Base-by-base conservation (phyloP, 1,284 basidiomycete genomes). In the Amylostereum areolatum region DNA sequence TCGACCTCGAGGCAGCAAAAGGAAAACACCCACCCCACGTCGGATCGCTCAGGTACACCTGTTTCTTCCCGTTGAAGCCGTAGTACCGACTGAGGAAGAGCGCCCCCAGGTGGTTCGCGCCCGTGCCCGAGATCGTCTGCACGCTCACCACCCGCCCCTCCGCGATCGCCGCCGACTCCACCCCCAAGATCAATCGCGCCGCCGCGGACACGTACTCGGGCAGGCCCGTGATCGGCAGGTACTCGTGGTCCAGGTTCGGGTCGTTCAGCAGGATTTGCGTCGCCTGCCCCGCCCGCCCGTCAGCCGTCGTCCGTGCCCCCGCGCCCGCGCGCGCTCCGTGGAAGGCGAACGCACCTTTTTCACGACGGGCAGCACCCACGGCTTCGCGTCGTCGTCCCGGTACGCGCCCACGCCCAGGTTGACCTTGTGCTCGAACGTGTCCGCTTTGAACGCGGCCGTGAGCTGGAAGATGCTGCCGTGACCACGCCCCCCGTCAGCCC, bases 91-190 rank as follows among this genome's bases (percentile, higher is more conserved):
- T 82, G 52, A 99, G 72, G 75, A 99, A 98, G 43, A 92, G 71
- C 1, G 85, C 93, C 30, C 87, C 97, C 30, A 97, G 75, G 66
- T 97, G 92, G 68, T 97, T 91, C 45, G 94, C 96, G 51, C 97
- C 96, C 1, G 96, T 98, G 33, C 95, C 90, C 12, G 94, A 97
- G 59, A 97, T 89, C 10, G 94, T 95, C 70, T 97, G 94, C 37
- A 90, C 85, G 59, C 85, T 89, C 48, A 75, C 73, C 34, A 83
- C 81, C 44, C 89, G 80, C 37, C 75, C 75, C 58, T 94, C 85
- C 54, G 74, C 70, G 57, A 96, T 73, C 25, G 85, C 89, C 44
- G 78, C 71, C 30, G 90, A 92, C 54, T 86, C 75, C 8, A 71
- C 51, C 8, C 92, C 91, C 43, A 97, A 77, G 53, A 97, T 85